These are phyloP conservation scores for Basidiobolus heterosporus DNA, from an alignment of 371 early-diverging fungal species.

Conservation along the genomic window DNA sequence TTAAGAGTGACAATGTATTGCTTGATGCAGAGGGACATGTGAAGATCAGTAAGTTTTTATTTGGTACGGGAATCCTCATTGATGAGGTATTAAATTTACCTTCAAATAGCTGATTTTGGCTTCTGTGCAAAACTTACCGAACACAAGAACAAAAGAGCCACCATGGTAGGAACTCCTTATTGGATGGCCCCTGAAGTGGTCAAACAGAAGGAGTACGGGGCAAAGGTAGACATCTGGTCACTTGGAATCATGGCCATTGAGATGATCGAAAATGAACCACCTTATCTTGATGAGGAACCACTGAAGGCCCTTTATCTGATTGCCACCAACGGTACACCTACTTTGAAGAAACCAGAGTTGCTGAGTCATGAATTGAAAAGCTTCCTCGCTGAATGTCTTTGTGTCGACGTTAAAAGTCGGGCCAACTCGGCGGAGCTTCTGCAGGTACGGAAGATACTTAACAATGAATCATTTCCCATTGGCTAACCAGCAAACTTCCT, in stretches of 20 bases:
- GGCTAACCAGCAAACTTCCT: not conserved
- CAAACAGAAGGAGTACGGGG: conserved; percentile 76
- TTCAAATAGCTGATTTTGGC: conserved; percentile 61
- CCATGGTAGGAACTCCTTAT: conserved; percentile 93
- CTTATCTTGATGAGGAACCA: conserved; percentile 89
- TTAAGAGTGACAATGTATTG: conserved; percentile 91
- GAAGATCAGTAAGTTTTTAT: conserved; percentile 58
- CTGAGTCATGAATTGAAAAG: conserved; percentile 65
- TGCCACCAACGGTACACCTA: conserved; percentile 93
- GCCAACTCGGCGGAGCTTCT: conserved; percentile 70
- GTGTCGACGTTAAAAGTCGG: conserved; percentile 75
- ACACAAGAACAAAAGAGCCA: conserved; percentile 73
- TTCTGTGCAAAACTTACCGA: conserved; percentile 86
- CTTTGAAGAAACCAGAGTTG: conserved; percentile 70
- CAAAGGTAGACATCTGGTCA: conserved; percentile 87
- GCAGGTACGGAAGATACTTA: conserved; percentile 19
- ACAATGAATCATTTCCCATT: too few relatives aligned
- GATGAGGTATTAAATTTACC: not conserved
- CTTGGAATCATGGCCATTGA: conserved; percentile 92
- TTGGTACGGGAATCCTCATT: conserved; percentile 1
- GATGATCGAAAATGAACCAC: conserved; percentile 95
- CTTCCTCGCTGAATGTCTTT: conserved; percentile 74
- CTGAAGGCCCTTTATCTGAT: conserved; percentile 88
- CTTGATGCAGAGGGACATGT: conserved; percentile 74
- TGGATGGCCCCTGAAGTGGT: conserved; percentile 92